Percentiles rank a stretch among this genome's conserved stretches.
Conservation (phyloP, 495 filamentous ascomycete genomes). For the Durotheca rogersii region DNA sequence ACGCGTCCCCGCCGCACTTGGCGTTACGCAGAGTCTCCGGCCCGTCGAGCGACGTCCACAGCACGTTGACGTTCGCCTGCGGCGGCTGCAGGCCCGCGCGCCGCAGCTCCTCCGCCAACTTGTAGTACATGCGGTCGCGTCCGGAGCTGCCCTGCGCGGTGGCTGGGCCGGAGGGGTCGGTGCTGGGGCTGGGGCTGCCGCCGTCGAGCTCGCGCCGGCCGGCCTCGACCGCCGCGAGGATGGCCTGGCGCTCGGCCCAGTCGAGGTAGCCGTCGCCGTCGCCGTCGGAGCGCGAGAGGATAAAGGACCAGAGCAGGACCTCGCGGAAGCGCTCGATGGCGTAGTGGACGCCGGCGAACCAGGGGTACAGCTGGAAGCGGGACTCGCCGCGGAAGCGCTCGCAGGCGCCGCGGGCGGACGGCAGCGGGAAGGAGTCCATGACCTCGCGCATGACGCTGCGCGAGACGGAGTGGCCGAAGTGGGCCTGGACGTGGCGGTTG, state of each 20-base stretch:
- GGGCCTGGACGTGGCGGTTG: slow-evolving; percentile 46
- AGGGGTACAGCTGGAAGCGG: slow-evolving; percentile 45
- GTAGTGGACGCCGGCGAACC: slow-evolving; percentile 47
- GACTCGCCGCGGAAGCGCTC: slow-evolving; percentile 46
- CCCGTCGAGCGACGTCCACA: slow-evolving; percentile 48
- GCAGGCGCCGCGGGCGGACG: slow-evolving; percentile 40
- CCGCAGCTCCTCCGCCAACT: slow-evolving; percentile 34
- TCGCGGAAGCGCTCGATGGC: slow-evolving; percentile 47
- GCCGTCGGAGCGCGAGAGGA: slow-evolving; percentile 41
- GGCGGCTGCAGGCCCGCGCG: slow-evolving; percentile 42
- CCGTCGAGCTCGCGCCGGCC: slow-evolving; percentile 34
- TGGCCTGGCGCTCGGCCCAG: slow-evolving; percentile 39
- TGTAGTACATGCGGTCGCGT: slow-evolving; percentile 41
- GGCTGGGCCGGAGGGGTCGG: too few species aligned
- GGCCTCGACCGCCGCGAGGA: slow-evolving; percentile 37
- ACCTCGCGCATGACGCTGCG: slow-evolving; percentile 43
- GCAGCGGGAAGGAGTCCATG: slow-evolving; percentile 43
- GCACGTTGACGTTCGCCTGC: slow-evolving; percentile 41
- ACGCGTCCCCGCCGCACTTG: slow-evolving; percentile 42
- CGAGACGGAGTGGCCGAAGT: slow-evolving; percentile 45
- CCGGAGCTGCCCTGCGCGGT: slow-evolving; percentile 28
- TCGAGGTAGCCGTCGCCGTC: slow-evolving; percentile 42
- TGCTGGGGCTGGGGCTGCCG: too few species aligned
- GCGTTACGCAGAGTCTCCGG: slow-evolving; percentile 41
- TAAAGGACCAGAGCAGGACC: slow-evolving; percentile 46